Base-by-base conservation (phyloP, 768 basidiomycete species). In the Mycena albidolilacea region DNA sequence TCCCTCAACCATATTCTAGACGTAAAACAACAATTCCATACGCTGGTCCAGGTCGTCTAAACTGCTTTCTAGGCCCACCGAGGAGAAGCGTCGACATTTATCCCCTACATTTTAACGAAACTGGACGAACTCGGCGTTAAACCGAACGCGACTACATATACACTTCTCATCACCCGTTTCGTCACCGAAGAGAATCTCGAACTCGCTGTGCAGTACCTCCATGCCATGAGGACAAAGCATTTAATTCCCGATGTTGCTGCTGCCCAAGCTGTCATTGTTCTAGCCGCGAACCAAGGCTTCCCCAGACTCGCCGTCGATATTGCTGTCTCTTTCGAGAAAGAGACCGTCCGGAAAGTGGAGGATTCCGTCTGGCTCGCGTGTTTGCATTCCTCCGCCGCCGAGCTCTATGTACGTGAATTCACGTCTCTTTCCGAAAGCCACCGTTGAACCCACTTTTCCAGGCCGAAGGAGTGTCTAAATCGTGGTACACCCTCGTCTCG, bases 291-390 rank as follows among this genome's bases (percentile, higher is more conserved):
- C 0, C 80, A 84, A 60, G 89, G 89, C 23, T 83, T 87, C 69
- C 87, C 94, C 0, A 87, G 90, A 62, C 85, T 97, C 35, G 95
- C 95, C 3, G 80, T 95, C 59, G 95, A 96, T 65, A 78, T 97
- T 15, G 90, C 91, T 0, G 80, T 84, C 4, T 83, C 87, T 72
- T 94, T 89, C 64, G 95, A 96, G 76, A 76, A 80, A 48, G 78
- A 83, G 7, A 87, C 90, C 5, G 81, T 87, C 38, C 87, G 91
- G 44, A 86, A 84, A 74, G 77, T 96, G 38, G 86, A 87, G 4
- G 80, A 83, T 21, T 80, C 82, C 7, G 84, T 87, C 0, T 97
- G 95, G 95, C 81, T 91, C 63, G 82, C 87, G 2, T 92, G 93
- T 76, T 85, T 97, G 54, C 79, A 86, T 17, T 84, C 92, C 10